Percentiles rank a stretch among this genome's conserved stretches.
phyloP scores from a whole-genome alignment of 805 yeast species.

The Candida jianshihensis region DNA sequence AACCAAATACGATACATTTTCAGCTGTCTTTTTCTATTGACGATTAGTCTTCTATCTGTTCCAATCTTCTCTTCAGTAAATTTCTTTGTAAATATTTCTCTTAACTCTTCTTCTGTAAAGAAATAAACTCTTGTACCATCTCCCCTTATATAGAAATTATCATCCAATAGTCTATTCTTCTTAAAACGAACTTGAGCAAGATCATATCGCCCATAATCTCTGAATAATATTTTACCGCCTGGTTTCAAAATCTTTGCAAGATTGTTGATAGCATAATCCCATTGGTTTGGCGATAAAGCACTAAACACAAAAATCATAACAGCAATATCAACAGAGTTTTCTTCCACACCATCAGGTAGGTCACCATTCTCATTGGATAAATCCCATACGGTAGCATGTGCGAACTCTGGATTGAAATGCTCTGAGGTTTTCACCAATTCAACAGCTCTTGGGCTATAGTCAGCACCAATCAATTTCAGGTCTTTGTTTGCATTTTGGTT shows the following conservation, averaged over 20 bases:
- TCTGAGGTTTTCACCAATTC: slow-evolving; percentile 68
- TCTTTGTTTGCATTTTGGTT: slow-evolving; percentile 76
- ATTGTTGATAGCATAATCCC: slow-evolving; percentile 76
- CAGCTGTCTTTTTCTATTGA: slow-evolving; percentile 83
- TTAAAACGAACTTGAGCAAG: slow-evolving; percentile 93
- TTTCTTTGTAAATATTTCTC: slow-evolving; percentile 57
- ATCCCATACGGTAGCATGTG: slow-evolving; percentile 93
- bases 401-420: slow-evolving; percentile 50
- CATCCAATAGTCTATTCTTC: slow-evolving; percentile 78
- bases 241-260: slow-evolving; percentile 74
- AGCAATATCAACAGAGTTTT: slow-evolving; percentile 78
- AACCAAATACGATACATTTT: slow-evolving; percentile 98
- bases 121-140: slow-evolving; percentile 98
- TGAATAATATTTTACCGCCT: slow-evolving; percentile 81
- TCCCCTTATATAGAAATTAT: slow-evolving; percentile 92
- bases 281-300: slow-evolving; percentile 87
- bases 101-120: slow-evolving; percentile 88
- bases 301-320: slow-evolving; percentile 94
- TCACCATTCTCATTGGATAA: slow-evolving; percentile 65
- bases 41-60: slow-evolving; percentile 84
- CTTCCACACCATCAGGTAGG: slow-evolving; percentile 81
- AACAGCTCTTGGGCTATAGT: slow-evolving; percentile 85
- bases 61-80: slow-evolving; percentile 74
- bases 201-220: slow-evolving; percentile 96
- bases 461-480: slow-evolving; percentile 74